These are phyloP conservation scores for Mortierella sp. DNA, from an alignment of 371 early-diverging fungal genomes.

Conservation along the genomic window DNA sequence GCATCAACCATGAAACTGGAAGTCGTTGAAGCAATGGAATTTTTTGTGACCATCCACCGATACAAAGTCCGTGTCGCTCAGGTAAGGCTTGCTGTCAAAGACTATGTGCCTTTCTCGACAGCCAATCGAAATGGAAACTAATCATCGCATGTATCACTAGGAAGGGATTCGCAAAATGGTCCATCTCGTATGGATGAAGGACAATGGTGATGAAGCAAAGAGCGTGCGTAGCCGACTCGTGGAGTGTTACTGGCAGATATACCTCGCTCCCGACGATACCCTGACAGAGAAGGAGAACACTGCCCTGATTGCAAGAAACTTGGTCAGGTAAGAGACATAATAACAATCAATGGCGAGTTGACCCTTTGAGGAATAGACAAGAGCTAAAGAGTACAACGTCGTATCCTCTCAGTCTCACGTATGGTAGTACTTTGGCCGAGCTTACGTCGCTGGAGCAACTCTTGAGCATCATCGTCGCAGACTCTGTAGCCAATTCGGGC, in stretches of 20 bases:
- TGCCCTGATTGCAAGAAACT: constrained; percentile 72
- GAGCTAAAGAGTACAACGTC: too few species aligned
- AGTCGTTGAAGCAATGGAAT: constrained; percentile 94
- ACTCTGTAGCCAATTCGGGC: constrained; percentile 42
- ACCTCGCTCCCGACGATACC: constrained; percentile 75
- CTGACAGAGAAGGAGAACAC: constrained; percentile 68
- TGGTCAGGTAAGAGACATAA: constrained; percentile 61
- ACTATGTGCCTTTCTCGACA: neutral
- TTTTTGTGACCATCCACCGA: constrained; percentile 85
- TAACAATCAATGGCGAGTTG: too few species aligned
- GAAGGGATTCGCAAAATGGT: constrained; percentile 93
- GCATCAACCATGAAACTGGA: constrained; percentile 91
- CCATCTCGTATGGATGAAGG: constrained; percentile 95
- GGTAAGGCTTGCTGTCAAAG: constrained; percentile 54
- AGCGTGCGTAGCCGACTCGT: constrained; percentile 84
- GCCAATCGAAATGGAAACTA: neutral
- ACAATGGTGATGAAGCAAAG: constrained; percentile 83
- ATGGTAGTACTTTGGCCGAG: constrained; percentile 89
- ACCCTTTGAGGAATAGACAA: too few species aligned
- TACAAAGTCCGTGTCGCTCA: constrained; percentile 85
- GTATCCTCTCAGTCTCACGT: constrained; percentile 75
- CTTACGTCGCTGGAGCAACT: constrained; percentile 94
- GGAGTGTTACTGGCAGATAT: constrained; percentile 81
- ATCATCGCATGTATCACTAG: constrained; percentile 32
- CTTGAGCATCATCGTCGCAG: constrained; percentile 76